Conservation (phyloP, 306 rosid species). For the Cucurbita ficifolia region DNA sequence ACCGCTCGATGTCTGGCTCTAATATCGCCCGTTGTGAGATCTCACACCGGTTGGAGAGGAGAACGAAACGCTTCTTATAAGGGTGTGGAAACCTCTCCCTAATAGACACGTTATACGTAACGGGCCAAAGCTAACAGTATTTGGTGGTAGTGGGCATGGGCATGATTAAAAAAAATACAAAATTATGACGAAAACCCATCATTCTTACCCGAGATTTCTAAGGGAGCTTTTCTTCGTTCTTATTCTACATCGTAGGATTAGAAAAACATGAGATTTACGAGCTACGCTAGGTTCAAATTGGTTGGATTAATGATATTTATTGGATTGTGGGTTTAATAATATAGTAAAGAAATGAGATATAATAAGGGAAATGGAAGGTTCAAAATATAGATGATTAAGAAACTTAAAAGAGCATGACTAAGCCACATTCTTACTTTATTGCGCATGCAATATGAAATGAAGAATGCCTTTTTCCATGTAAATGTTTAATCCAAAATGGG, state of each 20-base stretch:
- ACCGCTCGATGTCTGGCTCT: no score
- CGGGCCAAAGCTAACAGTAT: no score
- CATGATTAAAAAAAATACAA: background rate
- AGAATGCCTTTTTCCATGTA: background rate
- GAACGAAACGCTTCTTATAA: no score
- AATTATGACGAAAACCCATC: background rate
- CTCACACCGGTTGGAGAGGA: no score
- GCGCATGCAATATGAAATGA: constrained; percentile 9
- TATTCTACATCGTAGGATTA: background rate
- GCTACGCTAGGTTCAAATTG: no score
- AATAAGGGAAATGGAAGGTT: background rate
- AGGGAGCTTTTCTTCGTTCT: background rate
- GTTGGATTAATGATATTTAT: accelerated
- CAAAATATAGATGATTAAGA: background rate
- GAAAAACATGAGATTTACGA: accelerated
- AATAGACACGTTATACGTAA: no score
- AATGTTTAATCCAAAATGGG: background rate
- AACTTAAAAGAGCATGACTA: background rate
- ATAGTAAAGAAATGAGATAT: background rate
- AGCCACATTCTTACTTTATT: constrained; percentile 1
- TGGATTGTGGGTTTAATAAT: background rate
- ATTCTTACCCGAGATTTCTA: background rate
- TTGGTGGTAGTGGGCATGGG: no score
- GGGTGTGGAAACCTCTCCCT: no score
- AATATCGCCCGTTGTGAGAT: no score